A percentile compares a stretch with the other conserved stretches of the same genome.
phyloP scores from a whole-genome alignment of 768 basidiomycete species.

The Pisolithus microcarpus region DNA sequence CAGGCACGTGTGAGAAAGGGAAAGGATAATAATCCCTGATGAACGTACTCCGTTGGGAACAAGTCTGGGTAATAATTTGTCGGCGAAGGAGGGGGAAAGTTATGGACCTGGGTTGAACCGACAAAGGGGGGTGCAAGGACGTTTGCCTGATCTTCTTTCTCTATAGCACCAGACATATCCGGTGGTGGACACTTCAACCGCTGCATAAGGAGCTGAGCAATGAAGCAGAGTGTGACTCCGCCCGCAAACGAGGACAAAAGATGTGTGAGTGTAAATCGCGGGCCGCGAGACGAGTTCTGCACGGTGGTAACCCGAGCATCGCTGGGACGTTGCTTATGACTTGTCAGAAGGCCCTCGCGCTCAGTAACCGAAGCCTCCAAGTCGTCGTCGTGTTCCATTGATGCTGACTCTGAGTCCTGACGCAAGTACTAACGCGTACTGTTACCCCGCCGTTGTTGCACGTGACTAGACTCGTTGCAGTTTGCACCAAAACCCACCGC shows the following conservation, averaged over 20 bases:
- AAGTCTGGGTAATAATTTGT: slow-evolving; percentile 66
- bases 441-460: not conserved
- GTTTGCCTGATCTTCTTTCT: slow-evolving; percentile 15
- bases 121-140: slow-evolving; percentile 57
- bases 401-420: not conserved
- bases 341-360: slow-evolving; percentile 32
- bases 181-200: slow-evolving; percentile 29
- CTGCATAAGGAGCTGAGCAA: slow-evolving; percentile 43
- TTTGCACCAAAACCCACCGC: no score
- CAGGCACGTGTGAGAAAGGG: not conserved
- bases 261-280: slow-evolving; percentile 23
- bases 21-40: not conserved
- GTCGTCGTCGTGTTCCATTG: slow-evolving; percentile 2
- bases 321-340: slow-evolving; percentile 7
- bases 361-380: slow-evolving; percentile 14
- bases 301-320: not conserved
- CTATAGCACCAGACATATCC: slow-evolving; percentile 7
- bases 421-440: not conserved
- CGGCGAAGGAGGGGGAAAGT: slow-evolving; percentile 66
- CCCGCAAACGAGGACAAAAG: slow-evolving; percentile 45
- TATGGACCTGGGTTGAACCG: slow-evolving; percentile 62
- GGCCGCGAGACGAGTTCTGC: not conserved
- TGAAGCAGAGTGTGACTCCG: slow-evolving; percentile 45
- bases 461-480: not conserved
- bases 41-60: slow-evolving; percentile 54